phyloP scores from a whole-genome alignment of 306 rosid genomes.

The Vachellia collinsii region DNA sequence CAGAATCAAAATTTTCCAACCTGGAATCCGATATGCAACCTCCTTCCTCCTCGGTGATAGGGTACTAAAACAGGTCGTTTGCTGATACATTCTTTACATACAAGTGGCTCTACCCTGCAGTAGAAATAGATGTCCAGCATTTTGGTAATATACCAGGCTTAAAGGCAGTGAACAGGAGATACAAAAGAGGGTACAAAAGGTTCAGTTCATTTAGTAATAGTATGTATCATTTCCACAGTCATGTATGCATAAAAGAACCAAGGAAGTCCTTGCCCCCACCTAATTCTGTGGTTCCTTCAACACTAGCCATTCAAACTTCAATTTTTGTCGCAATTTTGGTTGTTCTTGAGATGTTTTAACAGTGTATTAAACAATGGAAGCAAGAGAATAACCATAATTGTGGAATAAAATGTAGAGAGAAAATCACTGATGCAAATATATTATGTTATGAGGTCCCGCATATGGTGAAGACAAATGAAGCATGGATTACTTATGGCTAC shows the following conservation, averaged over 20 bases:
- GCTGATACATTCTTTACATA: conserved; percentile 74
- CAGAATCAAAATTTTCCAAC: conserved; percentile 45
- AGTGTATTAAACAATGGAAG: conserved; percentile 16
- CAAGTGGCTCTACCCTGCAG: conserved; percentile 93
- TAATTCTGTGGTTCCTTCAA: conserved; percentile 10
- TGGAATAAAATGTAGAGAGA: neutral
- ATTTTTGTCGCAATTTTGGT: neutral
- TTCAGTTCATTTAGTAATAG: neutral
- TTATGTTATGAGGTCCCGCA: neutral
- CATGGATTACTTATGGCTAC: neutral
- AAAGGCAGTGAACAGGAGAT: neutral
- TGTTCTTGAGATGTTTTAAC: conserved; percentile 19
- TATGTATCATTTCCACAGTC: conserved; percentile 16
- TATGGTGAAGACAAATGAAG: neutral
- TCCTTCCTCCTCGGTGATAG: conserved; percentile 92
- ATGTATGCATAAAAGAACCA: conserved; percentile 6
- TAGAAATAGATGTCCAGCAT: conserved; percentile 18
- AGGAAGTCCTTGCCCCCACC: conserved; percentile 9
- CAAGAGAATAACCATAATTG: conserved; percentile 22
- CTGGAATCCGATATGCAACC: conserved; percentile 95
- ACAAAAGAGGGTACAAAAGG: conserved; percentile 16
- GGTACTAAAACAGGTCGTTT: conserved; percentile 89
- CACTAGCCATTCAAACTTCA: conserved; percentile 6
- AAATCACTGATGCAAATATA: conserved; percentile 14
- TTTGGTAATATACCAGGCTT: conserved; percentile 4